Evolutionary conservation across 1,139 yeast species (phyloP).

Genomic region (Suhomyces bokatorum): DNA sequence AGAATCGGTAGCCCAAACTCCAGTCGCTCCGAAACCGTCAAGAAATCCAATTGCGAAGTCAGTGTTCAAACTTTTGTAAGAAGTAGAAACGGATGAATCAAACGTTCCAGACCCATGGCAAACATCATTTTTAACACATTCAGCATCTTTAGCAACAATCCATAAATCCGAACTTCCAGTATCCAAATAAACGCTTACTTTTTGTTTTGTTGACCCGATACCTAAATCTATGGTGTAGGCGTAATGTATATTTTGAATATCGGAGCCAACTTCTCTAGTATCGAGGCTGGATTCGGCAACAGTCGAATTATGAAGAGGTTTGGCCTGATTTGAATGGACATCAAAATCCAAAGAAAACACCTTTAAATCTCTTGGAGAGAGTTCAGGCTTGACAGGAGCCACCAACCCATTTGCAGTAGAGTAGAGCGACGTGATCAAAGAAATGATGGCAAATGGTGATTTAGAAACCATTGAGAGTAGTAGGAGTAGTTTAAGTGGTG

Average conservation of each 20-base stretch:
- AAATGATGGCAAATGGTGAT: not conserved
- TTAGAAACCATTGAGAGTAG: not conserved
- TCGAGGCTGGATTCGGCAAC: not conserved
- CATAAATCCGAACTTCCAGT: conserved; percentile 27
- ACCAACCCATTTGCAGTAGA: not conserved
- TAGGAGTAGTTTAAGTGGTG: not conserved
- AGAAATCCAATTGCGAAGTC: conserved; percentile 18
- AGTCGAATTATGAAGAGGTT: not conserved
- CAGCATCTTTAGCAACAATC: conserved; percentile 23
- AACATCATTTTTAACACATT: conserved; percentile 23
- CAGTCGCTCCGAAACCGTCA: conserved; percentile 17
- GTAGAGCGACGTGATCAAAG: not conserved
- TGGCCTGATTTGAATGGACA: not conserved
- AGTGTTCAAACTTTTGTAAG: conserved; percentile 5
- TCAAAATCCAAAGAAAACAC: not conserved
- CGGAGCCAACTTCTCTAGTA: not conserved
- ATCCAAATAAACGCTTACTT: conserved; percentile 16
- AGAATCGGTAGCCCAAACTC: conserved; percentile 21
- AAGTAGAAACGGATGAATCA: conserved; percentile 12
- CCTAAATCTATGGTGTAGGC: not conserved
- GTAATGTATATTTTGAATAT: not conserved
- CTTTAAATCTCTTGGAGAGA: not conserved
- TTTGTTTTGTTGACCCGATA: conserved; percentile 15
- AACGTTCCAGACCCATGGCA: conserved; percentile 12
- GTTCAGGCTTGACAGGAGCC: not conserved